phyloP scores from a whole-genome alignment of 2,329 filamentous ascomycete genomes.

The Dactylella cylindrospora region DNA sequence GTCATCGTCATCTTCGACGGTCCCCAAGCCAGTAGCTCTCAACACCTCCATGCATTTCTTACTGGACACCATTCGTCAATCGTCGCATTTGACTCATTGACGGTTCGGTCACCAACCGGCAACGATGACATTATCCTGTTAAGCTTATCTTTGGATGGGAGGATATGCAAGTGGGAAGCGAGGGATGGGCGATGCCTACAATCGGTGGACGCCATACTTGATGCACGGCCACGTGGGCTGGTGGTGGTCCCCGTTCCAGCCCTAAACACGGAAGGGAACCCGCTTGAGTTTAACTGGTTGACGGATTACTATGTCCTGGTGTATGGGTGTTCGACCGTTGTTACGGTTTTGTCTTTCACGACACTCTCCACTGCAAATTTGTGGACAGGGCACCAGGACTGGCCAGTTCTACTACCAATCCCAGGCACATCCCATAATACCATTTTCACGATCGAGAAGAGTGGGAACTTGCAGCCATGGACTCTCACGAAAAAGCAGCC shows the following conservation, averaged over 20 bases:
- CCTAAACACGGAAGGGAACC: slow-evolving; percentile 20
- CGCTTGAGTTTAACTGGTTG: slow-evolving; percentile 34
- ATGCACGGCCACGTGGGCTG: slow-evolving; percentile 44
- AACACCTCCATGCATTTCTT: slow-evolving; percentile 42
- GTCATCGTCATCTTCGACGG: slow-evolving; percentile 25
- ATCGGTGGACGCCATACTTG: slow-evolving; percentile 27
- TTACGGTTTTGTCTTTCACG: slow-evolving; percentile 46
- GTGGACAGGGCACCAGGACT: slow-evolving; percentile 47
- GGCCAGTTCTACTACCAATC: slow-evolving; percentile 46
- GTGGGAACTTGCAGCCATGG: slow-evolving; percentile 45
- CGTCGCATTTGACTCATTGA: slow-evolving; percentile 43
- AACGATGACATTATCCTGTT: slow-evolving; percentile 43
- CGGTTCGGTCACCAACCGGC: slow-evolving; percentile 25
- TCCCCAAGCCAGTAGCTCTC: slow-evolving; percentile 3
- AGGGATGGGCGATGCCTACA: slow-evolving; percentile 46
- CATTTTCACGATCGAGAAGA: slow-evolving; percentile 44
- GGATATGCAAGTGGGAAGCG: slow-evolving; percentile 46
- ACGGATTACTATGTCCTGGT: slow-evolving; percentile 46
- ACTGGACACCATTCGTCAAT: slow-evolving; percentile 45
- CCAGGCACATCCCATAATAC: slow-evolving; percentile 38
- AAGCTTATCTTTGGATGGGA: slow-evolving; percentile 43
- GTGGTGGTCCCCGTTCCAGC: slow-evolving; percentile 26
- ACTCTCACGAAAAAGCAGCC: slow-evolving; percentile 36
- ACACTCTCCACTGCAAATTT: slow-evolving; percentile 45
- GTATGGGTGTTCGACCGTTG: slow-evolving; percentile 46